Base-by-base conservation (phyloP, 768 basidiomycete species). In the Tricholoma hemisulphureum region DNA sequence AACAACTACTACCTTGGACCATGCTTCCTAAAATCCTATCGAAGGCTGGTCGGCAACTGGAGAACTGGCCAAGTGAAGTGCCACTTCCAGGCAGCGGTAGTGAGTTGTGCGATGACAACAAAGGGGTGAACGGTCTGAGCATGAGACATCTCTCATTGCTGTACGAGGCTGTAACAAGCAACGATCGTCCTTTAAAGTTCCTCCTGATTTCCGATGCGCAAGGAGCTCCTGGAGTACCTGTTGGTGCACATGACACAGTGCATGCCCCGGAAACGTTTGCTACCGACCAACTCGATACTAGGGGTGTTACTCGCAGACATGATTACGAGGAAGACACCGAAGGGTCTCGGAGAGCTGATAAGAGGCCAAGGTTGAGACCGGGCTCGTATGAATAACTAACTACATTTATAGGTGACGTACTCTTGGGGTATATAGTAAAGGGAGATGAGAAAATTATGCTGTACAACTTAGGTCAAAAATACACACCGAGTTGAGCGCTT, bases 51-150 rank as follows among this genome's bases (percentile, higher is more conserved):
- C 37, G 24, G 23, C 32, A 53, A 26, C 31, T 53, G 13, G 51
- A 53, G 31, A 53, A 53, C 29, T 53, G 51, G 51, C 51, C 31
- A 24, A 23, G 32, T 18, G 51, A 53, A 37, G 51, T 53, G 13
- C 51, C 51, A 35, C 31, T 53, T 21, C 51, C 51, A 16, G 51
- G 51, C 31, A 53, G 51, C 16, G 51, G 51, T 14, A 53, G 31
- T 24, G 16, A 28, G 3, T 37, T 26, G 1, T 53, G 51, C 18
- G 51, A 53, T n/a, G 51, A 53, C n/a, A 53, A 53, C 32, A 53
- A 53, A 20, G 51, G 51, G 5, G 11, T 53, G 4, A 21, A 53
- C n/a, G 51, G 51, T 16, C 32, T 53, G 20, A 21, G 37, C 32
- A 39, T 18, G 7, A n/a, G n/a, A 20, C 3, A 39, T 39, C 37